Evolutionary conservation across 2,329 filamentous ascomycete species (phyloP).

Genomic region (Penicillium occitanis): DNA sequence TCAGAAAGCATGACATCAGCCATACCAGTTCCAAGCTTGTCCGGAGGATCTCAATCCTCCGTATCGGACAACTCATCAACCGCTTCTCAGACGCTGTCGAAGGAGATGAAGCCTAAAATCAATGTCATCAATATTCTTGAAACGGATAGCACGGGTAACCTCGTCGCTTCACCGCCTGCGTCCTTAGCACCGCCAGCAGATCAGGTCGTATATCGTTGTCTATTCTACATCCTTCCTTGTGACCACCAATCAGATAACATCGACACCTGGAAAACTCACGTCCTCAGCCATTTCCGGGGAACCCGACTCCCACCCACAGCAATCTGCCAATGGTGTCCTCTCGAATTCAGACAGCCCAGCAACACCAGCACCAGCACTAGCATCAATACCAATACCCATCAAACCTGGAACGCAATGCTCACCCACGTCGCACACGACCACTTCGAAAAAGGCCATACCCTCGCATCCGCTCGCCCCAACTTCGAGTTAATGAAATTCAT

Average conservation of each 20-base stretch:
- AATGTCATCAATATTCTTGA: slow-evolving; percentile 29
- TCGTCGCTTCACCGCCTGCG: slow-evolving; percentile 27
- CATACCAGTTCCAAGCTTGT: slow-evolving; percentile 31
- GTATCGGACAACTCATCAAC: slow-evolving; percentile 32
- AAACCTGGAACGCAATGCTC: slow-evolving; percentile 46
- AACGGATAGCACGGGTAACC: slow-evolving; percentile 31
- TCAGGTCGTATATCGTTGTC: slow-evolving; percentile 34
- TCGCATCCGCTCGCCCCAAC: slow-evolving; percentile 42
- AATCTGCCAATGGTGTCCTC: slow-evolving; percentile 46
- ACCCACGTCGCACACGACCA: slow-evolving; percentile 44
- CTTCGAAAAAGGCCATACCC: slow-evolving; percentile 42
- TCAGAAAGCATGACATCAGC: slow-evolving; percentile 18
- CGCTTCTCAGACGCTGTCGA: neutral
- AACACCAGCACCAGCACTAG: neutral
- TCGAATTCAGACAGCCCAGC: slow-evolving; percentile 24
- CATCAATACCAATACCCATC: slow-evolving; percentile 22
- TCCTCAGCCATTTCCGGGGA: slow-evolving; percentile 47
- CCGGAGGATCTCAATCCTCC: slow-evolving; percentile 33
- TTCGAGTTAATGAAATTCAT: slow-evolving; percentile 49
- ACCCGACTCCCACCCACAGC: slow-evolving; percentile 42
- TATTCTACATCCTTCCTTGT: slow-evolving; percentile 50
- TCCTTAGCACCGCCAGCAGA: slow-evolving; percentile 1
- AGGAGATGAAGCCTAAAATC: slow-evolving; percentile 31
- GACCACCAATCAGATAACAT: slow-evolving; percentile 40
- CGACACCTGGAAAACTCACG: slow-evolving; percentile 45